Base-by-base conservation (phyloP, 495 filamentous ascomycete genomes). In the Hypoxylon trugodes region DNA sequence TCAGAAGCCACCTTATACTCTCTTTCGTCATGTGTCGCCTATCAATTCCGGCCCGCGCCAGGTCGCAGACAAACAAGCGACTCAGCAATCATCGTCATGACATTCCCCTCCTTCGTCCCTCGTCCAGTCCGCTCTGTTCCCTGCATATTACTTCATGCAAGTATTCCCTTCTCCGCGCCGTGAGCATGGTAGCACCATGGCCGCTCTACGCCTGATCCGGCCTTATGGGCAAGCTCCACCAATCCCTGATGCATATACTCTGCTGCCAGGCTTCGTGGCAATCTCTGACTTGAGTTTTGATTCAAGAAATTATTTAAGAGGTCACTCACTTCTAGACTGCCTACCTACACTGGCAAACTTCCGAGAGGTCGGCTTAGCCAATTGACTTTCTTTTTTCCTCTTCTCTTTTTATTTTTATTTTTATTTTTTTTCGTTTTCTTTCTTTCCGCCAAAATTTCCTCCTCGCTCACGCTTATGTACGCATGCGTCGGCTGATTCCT, bases 241-340 rank as follows among this genome's bases (percentile, higher is more conserved):
- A 73, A 62, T 69, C 58, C 62, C 53, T 66, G 56, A 38, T 66
- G 61, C 66, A 68, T 68, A 36, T 64, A 55, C 50, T 48, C 47
- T 53, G 51, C 53, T 49, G 62, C 59, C 56, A 59, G 69, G 65
- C 74, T 81, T 82, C 77, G 79, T 81, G 78, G 78, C 79, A 79
- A 57, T 46, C 70, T 73, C 77, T 81, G 71, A 80, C 72, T 79
- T 69, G 68, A 68, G 67, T 59, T 51, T 7, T 26, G n/a, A n/a
- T n/a, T n/a, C n/a, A n/a, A 12, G 43, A 51, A 28, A 50, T 38
- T 4, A 32, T 65, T 62, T 55, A 59, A 69, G 62, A 57, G 32
- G 35, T 24, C 59, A 48, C 35, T 58, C n/a, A n/a, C n/a, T 24
- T 50, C 33, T 40, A 35, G 51, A 22, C 59, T 60, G 49, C 60